These are phyloP conservation scores for Hypoxylon fuscum DNA, from an alignment of 495 filamentous ascomycete species.

Conservation along the genomic window DNA sequence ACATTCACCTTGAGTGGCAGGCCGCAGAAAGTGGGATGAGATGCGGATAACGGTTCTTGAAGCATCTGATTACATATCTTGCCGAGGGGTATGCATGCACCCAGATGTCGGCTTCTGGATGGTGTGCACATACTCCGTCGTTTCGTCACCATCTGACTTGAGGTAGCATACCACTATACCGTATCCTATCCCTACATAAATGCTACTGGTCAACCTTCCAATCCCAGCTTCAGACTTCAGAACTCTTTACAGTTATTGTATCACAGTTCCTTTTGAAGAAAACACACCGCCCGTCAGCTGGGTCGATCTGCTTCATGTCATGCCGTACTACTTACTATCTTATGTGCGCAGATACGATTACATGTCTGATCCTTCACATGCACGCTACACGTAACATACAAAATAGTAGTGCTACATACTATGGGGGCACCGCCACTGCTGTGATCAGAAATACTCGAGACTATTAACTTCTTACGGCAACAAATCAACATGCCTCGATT, in stretches of 20 bases:
- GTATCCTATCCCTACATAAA: conserved; percentile 8
- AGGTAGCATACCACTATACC: conserved; percentile 34
- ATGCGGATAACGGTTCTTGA: conserved; percentile 24
- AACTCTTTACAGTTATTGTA: conserved; percentile 28
- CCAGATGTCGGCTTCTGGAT: conserved; percentile 28
- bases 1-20: conserved; percentile 16
- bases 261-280: conserved; percentile 24
- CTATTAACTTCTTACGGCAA: conserved; percentile 20
- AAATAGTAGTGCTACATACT: neutral
- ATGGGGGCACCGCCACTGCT: conserved; percentile 7
- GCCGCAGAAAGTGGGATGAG: conserved; percentile 21
- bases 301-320: conserved; percentile 24
- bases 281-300: conserved; percentile 23
- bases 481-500: conserved; percentile 17
- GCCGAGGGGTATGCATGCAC: conserved; percentile 36
- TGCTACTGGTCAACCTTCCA: conserved; percentile 18
- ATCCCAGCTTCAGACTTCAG: conserved; percentile 29
- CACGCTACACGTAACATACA: conserved; percentile 13
- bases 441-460: conserved; percentile 1
- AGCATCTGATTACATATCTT: conserved; percentile 42
- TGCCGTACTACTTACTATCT: conserved; percentile 24
- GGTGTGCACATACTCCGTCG: conserved; percentile 35
- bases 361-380: conserved; percentile 36
- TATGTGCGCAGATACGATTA: conserved; percentile 14
- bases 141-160: conserved; percentile 42